Percentiles rank a stretch among this genome's conserved stretches.
phyloP scores from a whole-genome alignment of 2,329 filamentous ascomycete genomes.

The Macrophomina pseudophaseolina region DNA sequence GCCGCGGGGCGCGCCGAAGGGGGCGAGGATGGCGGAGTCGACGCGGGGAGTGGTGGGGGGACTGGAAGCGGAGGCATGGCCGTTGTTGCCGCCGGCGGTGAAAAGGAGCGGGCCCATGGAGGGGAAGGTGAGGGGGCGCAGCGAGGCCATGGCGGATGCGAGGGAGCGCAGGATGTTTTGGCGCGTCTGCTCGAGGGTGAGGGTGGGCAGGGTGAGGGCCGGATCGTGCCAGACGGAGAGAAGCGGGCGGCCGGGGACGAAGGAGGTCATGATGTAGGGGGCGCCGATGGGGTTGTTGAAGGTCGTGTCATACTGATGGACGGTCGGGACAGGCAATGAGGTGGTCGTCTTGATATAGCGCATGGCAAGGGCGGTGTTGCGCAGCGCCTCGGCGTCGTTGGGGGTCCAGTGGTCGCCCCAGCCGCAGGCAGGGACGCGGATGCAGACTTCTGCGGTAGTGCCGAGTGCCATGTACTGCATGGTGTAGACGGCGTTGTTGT shows the following conservation, averaged over 20 bases:
- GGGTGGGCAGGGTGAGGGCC: not conserved
- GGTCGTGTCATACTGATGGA: conserved; percentile 29
- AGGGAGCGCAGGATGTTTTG: not conserved
- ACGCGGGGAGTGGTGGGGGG: not conserved
- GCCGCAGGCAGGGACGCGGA: conserved; percentile 13
- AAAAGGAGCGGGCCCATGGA: conserved; percentile 2
- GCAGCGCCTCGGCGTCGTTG: not conserved
- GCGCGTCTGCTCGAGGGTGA: not conserved
- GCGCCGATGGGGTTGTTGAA: conserved; percentile 30
- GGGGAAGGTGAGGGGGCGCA: not conserved
- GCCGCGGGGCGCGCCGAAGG: not conserved
- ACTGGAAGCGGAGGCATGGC: no score
- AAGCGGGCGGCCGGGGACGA: conserved; percentile 28
- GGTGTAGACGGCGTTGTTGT: conserved; percentile 6
- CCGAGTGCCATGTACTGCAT: not conserved
- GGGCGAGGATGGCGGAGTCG: conserved; percentile 1
- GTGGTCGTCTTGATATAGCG: conserved; percentile 27
- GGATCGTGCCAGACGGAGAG: conserved; percentile 29
- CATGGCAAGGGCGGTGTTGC: conserved; percentile 23
- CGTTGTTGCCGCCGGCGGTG: not conserved
- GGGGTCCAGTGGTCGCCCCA: not conserved
- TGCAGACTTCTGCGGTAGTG: not conserved
- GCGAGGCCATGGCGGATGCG: not conserved
- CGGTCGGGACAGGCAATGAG: conserved; percentile 29
- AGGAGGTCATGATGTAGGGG: conserved; percentile 33